Evolutionary conservation across 2,329 filamentous ascomycete species (phyloP), one percentile per base, ranked within the genome.

Genomic region (Aspergillus sp.): DNA sequence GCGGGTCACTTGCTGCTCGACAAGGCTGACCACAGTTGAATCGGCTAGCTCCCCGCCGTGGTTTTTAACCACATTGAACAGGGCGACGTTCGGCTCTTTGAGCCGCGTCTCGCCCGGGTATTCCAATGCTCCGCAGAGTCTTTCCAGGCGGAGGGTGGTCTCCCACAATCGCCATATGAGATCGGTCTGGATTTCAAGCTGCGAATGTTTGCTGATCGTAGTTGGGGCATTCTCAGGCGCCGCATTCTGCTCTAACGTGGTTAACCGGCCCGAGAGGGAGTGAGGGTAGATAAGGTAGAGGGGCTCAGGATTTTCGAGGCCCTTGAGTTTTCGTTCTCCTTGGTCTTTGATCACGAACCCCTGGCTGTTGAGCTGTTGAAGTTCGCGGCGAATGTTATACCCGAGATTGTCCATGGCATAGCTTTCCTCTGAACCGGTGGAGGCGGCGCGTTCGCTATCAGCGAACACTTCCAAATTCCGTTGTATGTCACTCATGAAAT

Each of bases 271-370:
- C 11, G 89, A 85, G 29, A 99, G 82, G 0, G 88, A 84, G 69
- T 96, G 91, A 2, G 94, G 93, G 69, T 97, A 99, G 70, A 99
- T 88, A 53, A 96, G 86, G 74, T 96, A 97, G 61, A 99, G 88
- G 55, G 91, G 88, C 71, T 99, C 94, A 0, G 94, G 93, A 67
- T 99, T 99, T 73, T 99, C 94, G 11, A 99, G 85, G 25, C 94
- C 94, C 75, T 99, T 99, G 52, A 99, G 81, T 67, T 96, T 97
- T 61, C 88, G 88, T 72, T 97, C 92, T 45, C 94, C 94, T 70
- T 96, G 88, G 64, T 97, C 92, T 72, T 97, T 97, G 67, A 97
- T 91, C 69, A 96, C 91, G 66, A 97, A 99, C 6, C 94, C 94
- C 72, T 96, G 91, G 45, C 87, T 91, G 62, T 87, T 94, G 21